phyloP scores from a whole-genome alignment of 495 filamentous ascomycete species.

The Penicillium goetzii region DNA sequence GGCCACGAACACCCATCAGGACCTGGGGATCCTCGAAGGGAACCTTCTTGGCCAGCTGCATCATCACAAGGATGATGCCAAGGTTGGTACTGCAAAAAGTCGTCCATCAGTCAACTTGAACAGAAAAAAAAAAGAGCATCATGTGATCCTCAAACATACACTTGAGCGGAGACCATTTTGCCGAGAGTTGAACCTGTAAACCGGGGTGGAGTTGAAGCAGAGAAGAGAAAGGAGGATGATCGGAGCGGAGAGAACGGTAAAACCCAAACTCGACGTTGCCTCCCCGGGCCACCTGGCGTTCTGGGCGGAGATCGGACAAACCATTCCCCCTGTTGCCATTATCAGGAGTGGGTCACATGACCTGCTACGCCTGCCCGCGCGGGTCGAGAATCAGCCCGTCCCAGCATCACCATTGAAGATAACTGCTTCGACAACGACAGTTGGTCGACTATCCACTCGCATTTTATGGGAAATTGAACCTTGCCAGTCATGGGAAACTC shows the following conservation, averaged over 20 bases:
- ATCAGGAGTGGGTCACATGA: conserved; percentile 1
- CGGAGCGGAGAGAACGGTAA: conserved; percentile 32
- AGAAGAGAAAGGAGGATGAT: conserved; percentile 11
- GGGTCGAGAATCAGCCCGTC: neutral
- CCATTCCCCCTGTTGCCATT: conserved; percentile 6
- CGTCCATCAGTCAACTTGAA: neutral
- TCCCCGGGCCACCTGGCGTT: conserved; percentile 32
- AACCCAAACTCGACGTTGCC: conserved; percentile 24
- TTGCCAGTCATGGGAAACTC: neutral
- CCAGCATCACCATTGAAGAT: neutral
- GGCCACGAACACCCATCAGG: conserved; percentile 77
- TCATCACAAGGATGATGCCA: conserved; percentile 93
- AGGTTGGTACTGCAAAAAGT: conserved; percentile 74
- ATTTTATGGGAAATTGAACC: neutral
- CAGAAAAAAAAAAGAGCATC: neutral
- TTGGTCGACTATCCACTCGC: neutral
- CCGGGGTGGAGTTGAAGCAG: conserved; percentile 17
- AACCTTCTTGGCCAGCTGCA: conserved; percentile 95
- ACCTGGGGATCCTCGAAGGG: conserved; percentile 91
- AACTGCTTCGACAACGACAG: neutral
- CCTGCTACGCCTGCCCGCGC: neutral
- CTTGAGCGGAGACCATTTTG: conserved; percentile 55
- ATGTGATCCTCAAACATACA: conserved; percentile 32
- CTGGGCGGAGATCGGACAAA: conserved; percentile 22
- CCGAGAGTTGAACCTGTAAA: conserved; percentile 21